Percentiles rank a stretch among this genome's conserved stretches.
Conservation (phyloP, 176 grass and related monocot species). For the Lolium perenne region DNA sequence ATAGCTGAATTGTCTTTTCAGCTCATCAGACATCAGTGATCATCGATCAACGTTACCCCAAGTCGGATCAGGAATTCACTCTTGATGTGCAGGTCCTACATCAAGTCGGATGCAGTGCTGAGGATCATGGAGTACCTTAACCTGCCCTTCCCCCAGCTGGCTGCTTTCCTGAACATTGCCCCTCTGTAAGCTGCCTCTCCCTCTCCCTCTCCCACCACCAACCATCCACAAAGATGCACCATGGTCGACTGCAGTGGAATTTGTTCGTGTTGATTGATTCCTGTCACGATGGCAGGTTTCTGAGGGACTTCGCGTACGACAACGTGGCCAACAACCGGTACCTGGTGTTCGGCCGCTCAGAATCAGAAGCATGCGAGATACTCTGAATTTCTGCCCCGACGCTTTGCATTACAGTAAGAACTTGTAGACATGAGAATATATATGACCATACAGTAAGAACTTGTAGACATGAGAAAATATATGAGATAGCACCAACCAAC, state of each 20-base stretch:
- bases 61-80: background rate
- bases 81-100: slow-evolving; percentile 62
- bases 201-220: background rate
- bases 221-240: no score
- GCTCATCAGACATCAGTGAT: background rate
- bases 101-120: slow-evolving; percentile 93
- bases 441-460: slow-evolving; percentile 20
- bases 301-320: slow-evolving; percentile 85
- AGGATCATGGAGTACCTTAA: slow-evolving; percentile 93
- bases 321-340: slow-evolving; percentile 86
- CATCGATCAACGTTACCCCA: background rate
- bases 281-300: slow-evolving; percentile 49
- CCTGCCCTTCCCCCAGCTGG: slow-evolving; percentile 81
- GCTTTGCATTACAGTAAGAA: slow-evolving; percentile 13
- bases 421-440: slow-evolving; percentile 9
- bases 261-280: slow-evolving; percentile 23
- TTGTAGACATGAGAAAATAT: slow-evolving; percentile 10
- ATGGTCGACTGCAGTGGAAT: background rate
- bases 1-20: background rate
- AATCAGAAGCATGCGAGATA: slow-evolving; percentile 87
- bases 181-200: slow-evolving; percentile 67
- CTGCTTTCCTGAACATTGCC: slow-evolving; percentile 61
- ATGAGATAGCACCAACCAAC: slow-evolving; percentile 20
- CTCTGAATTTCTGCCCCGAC: slow-evolving; percentile 29
- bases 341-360: slow-evolving; percentile 65